Evolutionary conservation across 176 grass and related monocot species (phyloP).

Genomic region (Carex pumila): DNA sequence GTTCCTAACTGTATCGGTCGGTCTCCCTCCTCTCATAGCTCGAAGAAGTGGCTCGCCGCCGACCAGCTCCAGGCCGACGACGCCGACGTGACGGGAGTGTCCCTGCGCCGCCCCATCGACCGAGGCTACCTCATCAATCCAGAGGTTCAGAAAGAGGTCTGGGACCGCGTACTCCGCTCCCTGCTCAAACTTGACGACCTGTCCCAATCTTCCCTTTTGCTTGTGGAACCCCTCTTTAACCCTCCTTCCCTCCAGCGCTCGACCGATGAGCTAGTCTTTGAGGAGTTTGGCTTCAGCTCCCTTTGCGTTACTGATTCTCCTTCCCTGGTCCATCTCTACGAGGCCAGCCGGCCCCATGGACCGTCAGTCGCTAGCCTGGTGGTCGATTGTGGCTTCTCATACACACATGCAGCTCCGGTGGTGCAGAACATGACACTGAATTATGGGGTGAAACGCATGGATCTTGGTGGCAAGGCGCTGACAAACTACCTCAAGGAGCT

Average conservation of each 20-base stretch:
- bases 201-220: constrained; percentile 51
- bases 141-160: constrained; percentile 75
- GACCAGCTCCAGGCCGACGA: constrained; percentile 75
- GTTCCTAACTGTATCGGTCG: constrained; percentile 89
- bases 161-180: constrained; percentile 62
- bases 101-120: constrained; percentile 73
- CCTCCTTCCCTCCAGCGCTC: constrained; percentile 62
- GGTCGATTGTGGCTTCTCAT: constrained; percentile 90
- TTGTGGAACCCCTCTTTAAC: constrained; percentile 82
- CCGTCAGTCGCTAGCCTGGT: constrained; percentile 64
- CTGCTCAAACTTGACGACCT: constrained; percentile 53
- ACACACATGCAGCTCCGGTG: constrained; percentile 82
- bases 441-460: constrained; percentile 72
- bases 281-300: constrained; percentile 75
- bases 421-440: constrained; percentile 84
- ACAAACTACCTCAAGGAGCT: constrained; percentile 97
- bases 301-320: constrained; percentile 76
- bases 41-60: constrained; percentile 71
- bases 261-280: constrained; percentile 80
- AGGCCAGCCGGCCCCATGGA: constrained; percentile 39
- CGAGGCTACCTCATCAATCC: constrained; percentile 88
- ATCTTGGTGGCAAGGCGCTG: constrained; percentile 87
- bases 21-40: constrained; percentile 17
- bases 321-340: constrained; percentile 82
- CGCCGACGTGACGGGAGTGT: constrained; percentile 60